Base-by-base conservation (phyloP, 129 eudicot genomes). In the Centaurea solstitialis region DNA sequence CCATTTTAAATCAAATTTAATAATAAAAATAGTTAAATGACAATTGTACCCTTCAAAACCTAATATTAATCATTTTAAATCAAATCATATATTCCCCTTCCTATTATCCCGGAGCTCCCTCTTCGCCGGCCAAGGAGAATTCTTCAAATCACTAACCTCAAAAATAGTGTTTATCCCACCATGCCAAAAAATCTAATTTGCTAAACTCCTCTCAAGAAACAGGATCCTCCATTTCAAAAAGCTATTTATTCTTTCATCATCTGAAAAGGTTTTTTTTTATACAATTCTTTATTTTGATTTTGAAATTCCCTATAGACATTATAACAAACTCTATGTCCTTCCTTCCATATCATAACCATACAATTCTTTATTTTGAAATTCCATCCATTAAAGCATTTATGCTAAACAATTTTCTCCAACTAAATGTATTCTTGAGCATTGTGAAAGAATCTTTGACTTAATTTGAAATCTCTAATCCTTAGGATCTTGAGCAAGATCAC, bases 221-320 rank as follows among this genome's bases (percentile, higher is more conserved):
- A 87, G 97, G 76, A 94, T 87, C 85, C 97, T 81, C 97, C 97
- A 94, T 50, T 86, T 85, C 69, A 94, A 61, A 65, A 94, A 92
- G 84, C 22, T 86, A 79, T 18, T 28, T 40, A 95, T 88, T 80
- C 86, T 90, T 76, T 88, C 97, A 69, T 88, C 97, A 82, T 94
- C 97, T 21, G 83, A 81, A 80, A 94, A 94, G 4, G 97, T 86
- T 68, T 86, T 89, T 10, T 80, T 78, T n/a, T n/a, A 83, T 94
- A 94, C 91, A 94, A 87, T 20, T 90, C 98, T 83, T 94, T 90
- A 73, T 94, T 88, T 80, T 88, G 92, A 81, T n/a, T n/a, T n/a
- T n/a, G n/a, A n/a, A 94, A 94, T 92, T 94, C 98, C 7, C 98
- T 95, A 59, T 89, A 94, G 17, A 91, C 98, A 76, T 94, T 94